Evolutionary conservation across 2,329 filamentous ascomycete species (phyloP), one percentile per base, ranked within the genome.

Genomic region (Neofusicoccum sp.): DNA sequence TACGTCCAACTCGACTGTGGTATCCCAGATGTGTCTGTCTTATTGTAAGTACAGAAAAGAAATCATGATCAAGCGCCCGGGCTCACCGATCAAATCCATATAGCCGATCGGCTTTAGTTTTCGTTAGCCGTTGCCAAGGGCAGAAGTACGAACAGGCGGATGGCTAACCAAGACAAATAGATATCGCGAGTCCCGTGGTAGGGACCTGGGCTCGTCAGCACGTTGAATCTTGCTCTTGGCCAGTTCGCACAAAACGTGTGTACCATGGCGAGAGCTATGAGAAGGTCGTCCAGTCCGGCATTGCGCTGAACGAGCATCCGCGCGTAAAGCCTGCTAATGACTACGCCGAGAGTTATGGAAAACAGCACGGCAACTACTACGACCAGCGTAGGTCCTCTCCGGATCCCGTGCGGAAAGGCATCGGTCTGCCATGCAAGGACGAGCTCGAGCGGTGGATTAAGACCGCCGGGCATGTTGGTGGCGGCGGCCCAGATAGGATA

Each of bases 211-310:
- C 20, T 4, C 5, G 20, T 58, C 31, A 58, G 54, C 20, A 45
- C 14, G 36, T 2, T n/a, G 20, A 6, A 20, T n/a, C 31, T 12
- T 4, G 7, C 4, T 9, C 9, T 28, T 36, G 30, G 9, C 3
- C 11, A 16, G 28, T 14, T 11, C 14, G n/a, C 24, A 24, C 9
- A 11, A 9, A 5, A 34, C n/a, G 16, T 44, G 8, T 24, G 34
- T 33, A 59, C 57, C 31, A 59, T 47, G n/a, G 57, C 57, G 5
- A 49, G n/a, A n/a, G 34, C 16, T 9, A 59, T 59, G 33, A 59
- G 28, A 11, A 38, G n/a, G 9, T 59, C 57, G 31, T 59, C 57
- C 11, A 59, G 31, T 6, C 57, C 57, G 14, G 34, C 33, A 30
- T 48, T 59, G 11, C 28, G 44, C 33, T 49, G 44, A 12, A 41